Base-by-base conservation (phyloP, 495 filamentous ascomycete species). In the Xylaria scruposa region DNA sequence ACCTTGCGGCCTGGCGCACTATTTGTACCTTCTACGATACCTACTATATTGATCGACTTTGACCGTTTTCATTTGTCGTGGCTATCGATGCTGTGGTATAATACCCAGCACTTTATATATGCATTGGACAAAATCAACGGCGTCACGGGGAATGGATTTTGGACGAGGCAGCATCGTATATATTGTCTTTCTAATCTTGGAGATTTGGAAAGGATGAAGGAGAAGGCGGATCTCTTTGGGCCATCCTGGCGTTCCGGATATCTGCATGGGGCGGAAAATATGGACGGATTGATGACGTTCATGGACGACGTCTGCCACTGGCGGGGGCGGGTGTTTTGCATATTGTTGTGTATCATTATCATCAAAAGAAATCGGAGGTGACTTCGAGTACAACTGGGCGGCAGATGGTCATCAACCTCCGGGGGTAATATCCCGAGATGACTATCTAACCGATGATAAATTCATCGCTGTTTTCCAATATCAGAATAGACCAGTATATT, bases 241-340 rank as follows among this genome's bases (percentile, higher is more conserved):
- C 68, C 75, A 68, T 66, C 63, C 46, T 60, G 77, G 77, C 75
- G 77, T 78, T 78, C 59, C 67, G 77, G 75, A 73, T 73, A 72
- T 60, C 24, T 77, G 77, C 77, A 78, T 78, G 24, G 73, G 72
- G 53, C 69, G 70, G 51, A 46, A 71, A 65, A 71, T 61, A 72
- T 29, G 73, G 72, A 68, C 70, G 63, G 56, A 64, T 68, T 67
- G 72, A 77, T 54, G 75, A 75, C 59, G 75, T 71, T 63, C 51
- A 75, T 40, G 69, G 69, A 66, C 49, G 60, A 66, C 47, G 36
- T 66, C 47, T 59, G 46, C 51, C 21, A 40, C 21, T 46, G n/a
- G 66, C 12, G 36, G 66, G 66, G 24, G 21, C 19, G 19, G 51
- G n/a, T 51, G 26, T 62, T 51, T 61, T 62, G 68, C 58, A 70